Conservation (phyloP, 306 rosid genomes). For the Astragalus glycyphyllos region DNA sequence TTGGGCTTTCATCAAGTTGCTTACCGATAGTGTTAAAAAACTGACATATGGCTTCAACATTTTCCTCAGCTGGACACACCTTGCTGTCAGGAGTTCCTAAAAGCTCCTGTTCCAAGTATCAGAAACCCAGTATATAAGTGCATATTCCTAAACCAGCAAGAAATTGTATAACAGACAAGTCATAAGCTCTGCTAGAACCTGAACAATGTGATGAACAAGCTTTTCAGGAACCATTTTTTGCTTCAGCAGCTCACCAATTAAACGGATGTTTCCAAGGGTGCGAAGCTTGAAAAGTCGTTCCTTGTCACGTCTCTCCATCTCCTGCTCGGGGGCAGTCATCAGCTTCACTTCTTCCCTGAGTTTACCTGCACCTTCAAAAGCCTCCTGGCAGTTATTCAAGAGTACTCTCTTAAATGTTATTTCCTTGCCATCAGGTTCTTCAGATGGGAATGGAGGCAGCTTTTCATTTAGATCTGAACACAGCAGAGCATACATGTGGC, state of each 20-base stretch:
- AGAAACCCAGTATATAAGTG: slow-evolving; percentile 32
- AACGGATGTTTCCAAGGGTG: slow-evolving; percentile 92
- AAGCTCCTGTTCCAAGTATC: slow-evolving; percentile 72
- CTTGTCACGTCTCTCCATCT: slow-evolving; percentile 81
- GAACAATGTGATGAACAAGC: slow-evolving; percentile 97
- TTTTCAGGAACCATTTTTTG: slow-evolving; percentile 97
- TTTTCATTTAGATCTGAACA: slow-evolving; percentile 85
- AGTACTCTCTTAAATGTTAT: slow-evolving; percentile 88
- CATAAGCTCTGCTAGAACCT: slow-evolving; percentile 55
- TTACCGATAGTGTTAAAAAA: slow-evolving; percentile 95
- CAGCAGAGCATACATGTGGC: slow-evolving; percentile 94
- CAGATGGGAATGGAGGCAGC: slow-evolving; percentile 91
- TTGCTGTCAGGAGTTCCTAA: slow-evolving; percentile 74
- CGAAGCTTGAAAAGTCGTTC: slow-evolving; percentile 85
- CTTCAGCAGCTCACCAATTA: slow-evolving; percentile 98
- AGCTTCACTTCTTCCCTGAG: slow-evolving; percentile 80
- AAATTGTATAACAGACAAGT: slow-evolving; percentile 32
- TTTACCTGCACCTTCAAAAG: slow-evolving; percentile 91
- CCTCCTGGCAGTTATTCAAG: slow-evolving; percentile 93
- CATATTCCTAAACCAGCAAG: slow-evolving; percentile 31
- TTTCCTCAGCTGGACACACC: slow-evolving; percentile 94
- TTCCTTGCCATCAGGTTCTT: slow-evolving; percentile 87
- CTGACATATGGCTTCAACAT: slow-evolving; percentile 97
- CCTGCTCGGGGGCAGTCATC: slow-evolving; percentile 93
- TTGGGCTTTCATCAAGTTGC: slow-evolving; percentile 86